Conservation (phyloP, 768 basidiomycete genomes). For the Mycena kentingensis region DNA sequence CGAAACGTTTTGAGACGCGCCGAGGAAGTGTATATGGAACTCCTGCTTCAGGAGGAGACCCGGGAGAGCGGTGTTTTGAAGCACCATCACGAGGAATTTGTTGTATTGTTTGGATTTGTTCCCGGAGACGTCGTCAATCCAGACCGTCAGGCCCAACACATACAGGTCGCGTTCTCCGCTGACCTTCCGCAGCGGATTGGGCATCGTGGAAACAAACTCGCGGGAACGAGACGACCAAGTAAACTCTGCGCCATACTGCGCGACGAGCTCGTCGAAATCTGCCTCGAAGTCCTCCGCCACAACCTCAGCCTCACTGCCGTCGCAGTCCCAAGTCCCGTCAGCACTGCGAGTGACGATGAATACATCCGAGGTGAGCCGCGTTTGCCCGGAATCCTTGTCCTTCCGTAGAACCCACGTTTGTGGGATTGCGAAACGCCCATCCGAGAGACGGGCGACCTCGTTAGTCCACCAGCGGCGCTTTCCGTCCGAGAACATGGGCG, state of each 20-base stretch:
- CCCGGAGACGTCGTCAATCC: slow-evolving; percentile 12
- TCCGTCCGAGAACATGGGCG: background rate
- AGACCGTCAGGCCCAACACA: slow-evolving; percentile 24
- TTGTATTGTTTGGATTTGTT: slow-evolving; percentile 34
- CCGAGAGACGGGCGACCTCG: background rate
- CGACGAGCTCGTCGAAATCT: slow-evolving; percentile 6
- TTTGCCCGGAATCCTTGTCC: no score
- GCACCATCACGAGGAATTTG: slow-evolving; percentile 35
- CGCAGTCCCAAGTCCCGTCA: slow-evolving; percentile 3
- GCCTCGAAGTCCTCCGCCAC: slow-evolving; percentile 4
- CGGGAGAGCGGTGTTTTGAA: slow-evolving; percentile 34
- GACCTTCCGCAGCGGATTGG: background rate
- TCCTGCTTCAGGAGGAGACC: slow-evolving; percentile 34
- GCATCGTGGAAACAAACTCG: background rate
- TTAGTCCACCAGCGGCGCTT: background rate
- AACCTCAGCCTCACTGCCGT: background rate
- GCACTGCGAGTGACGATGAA: background rate
- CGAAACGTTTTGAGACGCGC: slow-evolving; percentile 35
- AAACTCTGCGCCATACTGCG: background rate
- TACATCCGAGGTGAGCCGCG: slow-evolving; percentile 9
- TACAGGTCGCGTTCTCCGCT: slow-evolving; percentile 23
- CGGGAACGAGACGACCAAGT: background rate
- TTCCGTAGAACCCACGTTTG: background rate
- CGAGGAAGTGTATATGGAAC: slow-evolving; percentile 31
- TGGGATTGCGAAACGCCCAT: background rate